Evolutionary conservation across 352 stramenopile genomes (phyloP), one percentile per base, ranked within the genome.

Genomic region (Pythium grandisporangium): DNA sequence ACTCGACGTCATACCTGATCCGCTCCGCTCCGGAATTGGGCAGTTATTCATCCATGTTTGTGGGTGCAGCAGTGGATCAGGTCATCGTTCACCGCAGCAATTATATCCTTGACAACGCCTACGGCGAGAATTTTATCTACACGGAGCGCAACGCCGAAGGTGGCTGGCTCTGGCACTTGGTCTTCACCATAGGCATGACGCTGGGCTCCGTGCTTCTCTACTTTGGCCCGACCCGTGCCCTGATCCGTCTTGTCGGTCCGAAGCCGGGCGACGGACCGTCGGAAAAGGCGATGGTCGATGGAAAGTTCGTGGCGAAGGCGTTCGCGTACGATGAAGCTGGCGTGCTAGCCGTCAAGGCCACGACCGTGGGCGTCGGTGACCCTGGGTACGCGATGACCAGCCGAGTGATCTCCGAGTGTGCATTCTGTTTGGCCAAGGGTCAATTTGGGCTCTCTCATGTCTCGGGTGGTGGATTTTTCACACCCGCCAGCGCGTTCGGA

Each of bases 61-160:
- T 95, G 30, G 89, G 95, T 53, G 63, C 59, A 0, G 56, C 45
- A 1, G 68, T 93, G 37, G 96, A 97, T 53, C 64, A 81, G 25
- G 67, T 72, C 5, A 41, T 92, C 24, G 81, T 96, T 14, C 73
- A 86, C 53, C 71, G 75, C 33, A 76, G 52, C 42, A 89, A 89
- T 56, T 66, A 62, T 37, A 51, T 82, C 6, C 58, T 81, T 17
- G 48, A 68, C 16, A 53, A 63, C 38, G 55, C 55, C 23, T 93
- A 93, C 46, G 73, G 75, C 43, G 40, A 53, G 45, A 55, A 64
- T 24, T 72, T 93, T 27, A 58, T 80, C 5, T 90, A 88, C 49
- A 61, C 50, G 23, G 79, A 93, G 35, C 70, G 76, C 23, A 51
- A 71, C 40, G 60, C 63, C 10, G 62, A 79, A 12, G 62, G 67